These are phyloP conservation scores for Bryoerythrophyllum caledonicum DNA, from an alignment of 225 moss, liverwort and hornwort species.

Conservation along the genomic window DNA sequence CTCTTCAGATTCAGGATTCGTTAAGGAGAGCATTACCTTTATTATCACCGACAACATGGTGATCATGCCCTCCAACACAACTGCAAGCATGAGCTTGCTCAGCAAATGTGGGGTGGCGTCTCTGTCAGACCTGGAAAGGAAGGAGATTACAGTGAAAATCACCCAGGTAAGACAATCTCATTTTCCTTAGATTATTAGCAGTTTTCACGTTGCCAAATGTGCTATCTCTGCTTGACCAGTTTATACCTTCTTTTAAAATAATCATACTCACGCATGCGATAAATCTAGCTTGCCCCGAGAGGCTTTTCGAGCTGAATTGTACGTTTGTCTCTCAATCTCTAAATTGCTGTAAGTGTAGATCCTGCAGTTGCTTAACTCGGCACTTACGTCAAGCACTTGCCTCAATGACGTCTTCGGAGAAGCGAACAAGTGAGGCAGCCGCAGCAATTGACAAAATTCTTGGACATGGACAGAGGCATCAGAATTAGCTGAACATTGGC, in stretches of 20 bases:
- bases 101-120: not conserved
- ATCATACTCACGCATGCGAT: too few species aligned
- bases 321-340: not conserved
- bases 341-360: constrained; percentile 1
- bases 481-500: not conserved
- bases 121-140: constrained; percentile 10
- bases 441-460: not conserved
- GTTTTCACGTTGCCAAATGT: too few species aligned
- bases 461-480: not conserved
- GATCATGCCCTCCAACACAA: not conserved
- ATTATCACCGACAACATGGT: not conserved
- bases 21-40: not conserved
- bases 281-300: too few species aligned
- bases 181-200: not conserved
- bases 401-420: constrained; percentile 22
- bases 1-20: not conserved
- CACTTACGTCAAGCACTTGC: constrained; percentile 11
- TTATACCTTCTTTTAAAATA: too few species aligned
- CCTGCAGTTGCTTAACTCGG: constrained; percentile 11
- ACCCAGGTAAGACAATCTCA: not conserved
- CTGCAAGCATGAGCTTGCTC: not conserved
- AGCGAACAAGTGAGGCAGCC: not conserved
- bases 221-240: too few species aligned
- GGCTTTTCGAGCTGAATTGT: too few species aligned
- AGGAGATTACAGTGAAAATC: not conserved